A percentile compares a stretch with the other conserved stretches of the same genome.
Evolutionary conservation across 2,329 filamentous ascomycete species (phyloP).

Genomic region (Fusarium pseudograminearum): DNA sequence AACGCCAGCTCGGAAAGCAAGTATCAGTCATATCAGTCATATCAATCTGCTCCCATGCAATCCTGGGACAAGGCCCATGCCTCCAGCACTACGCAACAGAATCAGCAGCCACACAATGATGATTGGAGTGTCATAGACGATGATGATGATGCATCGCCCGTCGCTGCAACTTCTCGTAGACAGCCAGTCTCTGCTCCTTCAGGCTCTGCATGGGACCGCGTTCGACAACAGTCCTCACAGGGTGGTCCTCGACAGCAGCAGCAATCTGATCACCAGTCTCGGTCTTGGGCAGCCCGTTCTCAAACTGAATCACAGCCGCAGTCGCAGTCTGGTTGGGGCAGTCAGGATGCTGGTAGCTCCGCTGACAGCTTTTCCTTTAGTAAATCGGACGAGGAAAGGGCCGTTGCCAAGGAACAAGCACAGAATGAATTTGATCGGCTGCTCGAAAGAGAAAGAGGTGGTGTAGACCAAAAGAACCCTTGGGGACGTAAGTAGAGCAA

Average conservation of each 20-base stretch:
- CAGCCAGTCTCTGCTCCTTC: constrained; percentile 29
- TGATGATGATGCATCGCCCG: constrained; percentile 59
- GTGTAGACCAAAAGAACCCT: constrained; percentile 46
- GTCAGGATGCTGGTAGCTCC: constrained; percentile 45
- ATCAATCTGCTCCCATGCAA: not conserved
- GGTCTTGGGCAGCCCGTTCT: constrained; percentile 28
- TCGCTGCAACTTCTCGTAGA: constrained; percentile 51
- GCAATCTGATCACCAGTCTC: constrained; percentile 35
- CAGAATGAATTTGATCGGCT: constrained; percentile 65
- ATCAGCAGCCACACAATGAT: constrained; percentile 19
- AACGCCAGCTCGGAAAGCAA: constrained; percentile 1
- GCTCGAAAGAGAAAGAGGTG: constrained; percentile 59
- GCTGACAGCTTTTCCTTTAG: constrained; percentile 53
- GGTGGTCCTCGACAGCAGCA: constrained; percentile 35
- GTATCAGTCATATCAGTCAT: constrained; percentile 6
- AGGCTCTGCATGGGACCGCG: constrained; percentile 59
- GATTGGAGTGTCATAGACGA: constrained; percentile 47
- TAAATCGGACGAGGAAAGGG: constrained; percentile 53
- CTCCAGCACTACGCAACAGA: constrained; percentile 17
- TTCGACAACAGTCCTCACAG: constrained; percentile 52
- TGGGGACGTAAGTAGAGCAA: constrained; percentile 40
- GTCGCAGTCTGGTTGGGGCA: constrained; percentile 43
- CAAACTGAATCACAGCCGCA: constrained; percentile 26
- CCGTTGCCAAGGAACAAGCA: constrained; percentile 58
- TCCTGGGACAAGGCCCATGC: constrained; percentile 19